These are phyloP conservation scores for Paxillus involutus DNA, from an alignment of 768 basidiomycete genomes.

Conservation along the genomic window DNA sequence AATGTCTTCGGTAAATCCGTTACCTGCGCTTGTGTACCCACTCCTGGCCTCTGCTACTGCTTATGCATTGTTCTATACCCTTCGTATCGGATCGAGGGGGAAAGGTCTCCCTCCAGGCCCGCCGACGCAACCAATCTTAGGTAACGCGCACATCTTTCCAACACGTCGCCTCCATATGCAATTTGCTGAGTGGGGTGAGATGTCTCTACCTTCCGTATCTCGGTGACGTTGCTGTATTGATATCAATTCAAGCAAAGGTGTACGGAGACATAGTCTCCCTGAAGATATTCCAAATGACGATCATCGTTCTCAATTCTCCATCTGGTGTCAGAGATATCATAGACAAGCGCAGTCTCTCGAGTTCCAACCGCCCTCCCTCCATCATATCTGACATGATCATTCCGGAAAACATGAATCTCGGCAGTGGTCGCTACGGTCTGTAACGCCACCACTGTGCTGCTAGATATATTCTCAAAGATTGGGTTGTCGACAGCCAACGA, in stretches of 20 bases:
- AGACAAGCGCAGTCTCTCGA: conserved; percentile 21
- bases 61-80: background rate
- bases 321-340: conserved; percentile 19
- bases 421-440: conserved; percentile 5
- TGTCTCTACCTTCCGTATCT: background rate
- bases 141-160: conserved; percentile 24
- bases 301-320: conserved; percentile 3
- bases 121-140: conserved; percentile 22
- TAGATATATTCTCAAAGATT: background rate
- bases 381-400: conserved; percentile 16
- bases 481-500: background rate
- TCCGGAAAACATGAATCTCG: conserved; percentile 6
- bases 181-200: conserved; percentile 1
- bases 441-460: background rate
- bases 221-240: too few relatives aligned
- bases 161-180: conserved; percentile 9
- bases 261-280: background rate
- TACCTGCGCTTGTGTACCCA: background rate
- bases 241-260: background rate
- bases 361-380: conserved; percentile 17
- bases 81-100: conserved; percentile 8
- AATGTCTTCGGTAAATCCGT: background rate
- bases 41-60: background rate
- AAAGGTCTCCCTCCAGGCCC: conserved; percentile 24
- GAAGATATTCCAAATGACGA: conserved; percentile 1